A percentile compares a stretch with the other conserved stretches of the same genome.
phyloP scores from a whole-genome alignment of 768 basidiomycete species.

The Termitomyces sp. region DNA sequence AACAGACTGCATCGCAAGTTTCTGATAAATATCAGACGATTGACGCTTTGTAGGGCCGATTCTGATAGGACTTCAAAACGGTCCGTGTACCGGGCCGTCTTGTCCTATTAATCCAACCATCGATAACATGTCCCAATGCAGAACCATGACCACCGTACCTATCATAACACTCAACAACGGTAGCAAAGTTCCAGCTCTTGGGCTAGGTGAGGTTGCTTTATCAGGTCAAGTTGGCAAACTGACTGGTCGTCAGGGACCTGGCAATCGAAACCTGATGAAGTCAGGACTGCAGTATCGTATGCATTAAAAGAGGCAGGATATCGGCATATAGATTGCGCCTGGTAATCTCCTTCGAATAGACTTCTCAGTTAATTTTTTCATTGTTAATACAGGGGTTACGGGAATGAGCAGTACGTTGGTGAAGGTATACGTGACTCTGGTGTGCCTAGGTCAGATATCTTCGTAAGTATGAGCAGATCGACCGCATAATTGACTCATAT shows the following conservation, averaged over 20 bases:
- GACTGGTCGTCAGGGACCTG: constrained; percentile 55
- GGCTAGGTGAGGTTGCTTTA: constrained; percentile 39
- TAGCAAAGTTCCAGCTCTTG: constrained; percentile 46
- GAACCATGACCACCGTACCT: constrained; percentile 9
- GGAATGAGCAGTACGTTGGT: constrained; percentile 81
- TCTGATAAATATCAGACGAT: no score
- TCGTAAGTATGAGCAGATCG: constrained; percentile 23
- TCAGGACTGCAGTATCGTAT: constrained; percentile 60
- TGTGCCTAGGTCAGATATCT: constrained; percentile 63
- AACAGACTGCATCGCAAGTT: no score
- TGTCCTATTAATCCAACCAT: constrained; percentile 1
- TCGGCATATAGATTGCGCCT: constrained; percentile 71
- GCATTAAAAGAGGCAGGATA: constrained; percentile 74
- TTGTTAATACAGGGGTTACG: constrained; percentile 42
- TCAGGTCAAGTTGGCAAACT: not conserved
- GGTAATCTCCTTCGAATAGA: constrained; percentile 15
- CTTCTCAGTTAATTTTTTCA: no score
- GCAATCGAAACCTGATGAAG: constrained; percentile 73
- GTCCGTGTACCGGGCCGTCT: not conserved
- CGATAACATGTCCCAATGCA: not conserved
- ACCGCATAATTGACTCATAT: not conserved
- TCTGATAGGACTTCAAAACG: not conserved
- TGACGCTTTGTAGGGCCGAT: not conserved
- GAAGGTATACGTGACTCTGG: constrained; percentile 74
- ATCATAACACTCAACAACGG: constrained; percentile 60